These are phyloP conservation scores for Allodekkera sacchari DNA, from an alignment of 805 yeast genomes.

Conservation along the genomic window DNA sequence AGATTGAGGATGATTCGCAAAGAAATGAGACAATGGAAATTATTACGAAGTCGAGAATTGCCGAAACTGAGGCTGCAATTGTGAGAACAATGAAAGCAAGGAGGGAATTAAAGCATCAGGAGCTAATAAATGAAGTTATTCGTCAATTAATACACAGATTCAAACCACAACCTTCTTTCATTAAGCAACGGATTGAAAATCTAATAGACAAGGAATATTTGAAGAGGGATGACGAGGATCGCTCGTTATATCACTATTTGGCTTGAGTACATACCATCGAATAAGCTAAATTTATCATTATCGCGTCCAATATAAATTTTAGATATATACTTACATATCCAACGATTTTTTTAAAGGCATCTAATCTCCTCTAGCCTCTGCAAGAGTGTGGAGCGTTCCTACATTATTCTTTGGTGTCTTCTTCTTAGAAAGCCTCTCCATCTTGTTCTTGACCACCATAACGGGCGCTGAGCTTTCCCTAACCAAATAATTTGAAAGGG, in stretches of 20 bases:
- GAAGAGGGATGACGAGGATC: constrained; percentile 56
- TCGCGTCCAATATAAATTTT: background rate
- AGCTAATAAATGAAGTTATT: constrained; percentile 57
- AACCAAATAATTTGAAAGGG: constrained; percentile 63
- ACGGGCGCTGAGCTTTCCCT: constrained; percentile 68
- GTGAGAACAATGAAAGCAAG: constrained; percentile 83
- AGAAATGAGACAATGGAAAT: constrained; percentile 44
- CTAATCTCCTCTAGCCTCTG: constrained; percentile 33
- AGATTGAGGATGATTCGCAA: constrained; percentile 46
- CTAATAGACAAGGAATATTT: constrained; percentile 76
- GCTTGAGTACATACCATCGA: constrained; percentile 27
- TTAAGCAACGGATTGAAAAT: constrained; percentile 67
- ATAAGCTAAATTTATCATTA: background rate
- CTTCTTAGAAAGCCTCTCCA: constrained; percentile 59
- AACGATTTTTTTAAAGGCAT: constrained; percentile 1
- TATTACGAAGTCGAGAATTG: constrained; percentile 54
- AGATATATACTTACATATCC: background rate
- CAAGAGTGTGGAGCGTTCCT: constrained; percentile 36
- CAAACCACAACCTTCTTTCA: constrained; percentile 56
- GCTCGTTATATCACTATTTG: constrained; percentile 55
- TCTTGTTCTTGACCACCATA: constrained; percentile 69
- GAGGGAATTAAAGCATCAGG: constrained; percentile 51
- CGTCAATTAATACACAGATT: constrained; percentile 55
- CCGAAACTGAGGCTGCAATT: constrained; percentile 75
- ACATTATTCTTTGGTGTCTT: constrained; percentile 49